These are phyloP conservation scores for Yamadazyma epiphylla DNA, from an alignment of 1,139 yeast genomes.

Conservation along the genomic window DNA sequence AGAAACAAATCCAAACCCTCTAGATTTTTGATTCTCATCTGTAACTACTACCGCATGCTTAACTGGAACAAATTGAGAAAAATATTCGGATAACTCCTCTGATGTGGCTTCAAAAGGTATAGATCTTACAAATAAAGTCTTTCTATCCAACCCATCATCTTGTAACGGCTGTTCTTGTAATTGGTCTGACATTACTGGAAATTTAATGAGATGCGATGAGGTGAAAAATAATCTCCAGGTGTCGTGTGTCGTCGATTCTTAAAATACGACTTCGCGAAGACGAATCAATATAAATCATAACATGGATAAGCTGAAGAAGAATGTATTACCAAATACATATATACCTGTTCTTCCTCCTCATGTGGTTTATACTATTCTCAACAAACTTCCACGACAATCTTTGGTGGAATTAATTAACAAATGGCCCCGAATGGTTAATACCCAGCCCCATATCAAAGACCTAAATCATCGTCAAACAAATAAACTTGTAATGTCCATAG, in stretches of 20 bases:
- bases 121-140: constrained; percentile 78
- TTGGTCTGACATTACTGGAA: constrained; percentile 1
- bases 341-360: constrained; percentile 29
- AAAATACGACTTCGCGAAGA: too few relatives aligned
- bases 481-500: constrained; percentile 18
- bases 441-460: constrained; percentile 30
- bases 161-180: constrained; percentile 7
- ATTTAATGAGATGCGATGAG: too few relatives aligned
- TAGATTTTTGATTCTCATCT: constrained; percentile 68
- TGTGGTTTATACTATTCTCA: constrained; percentile 19
- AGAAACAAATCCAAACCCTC: constrained; percentile 96
- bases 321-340: constrained; percentile 39
- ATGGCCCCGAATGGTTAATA: constrained; percentile 35
- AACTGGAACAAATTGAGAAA: constrained; percentile 90
- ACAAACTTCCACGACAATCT: constrained; percentile 32
- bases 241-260: too few relatives aligned
- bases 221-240: too few relatives aligned
- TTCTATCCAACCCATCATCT: constrained; percentile 48
- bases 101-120: constrained; percentile 78
- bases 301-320: constrained; percentile 9
- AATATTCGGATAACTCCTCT: constrained; percentile 76
- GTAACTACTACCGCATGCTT: constrained; percentile 92
- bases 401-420: constrained; percentile 27
- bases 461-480: constrained; percentile 25
- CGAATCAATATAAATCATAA: too few relatives aligned